Evolutionary conservation across 257 asterid genomes (phyloP).

Genomic region (Solanum piurae): DNA sequence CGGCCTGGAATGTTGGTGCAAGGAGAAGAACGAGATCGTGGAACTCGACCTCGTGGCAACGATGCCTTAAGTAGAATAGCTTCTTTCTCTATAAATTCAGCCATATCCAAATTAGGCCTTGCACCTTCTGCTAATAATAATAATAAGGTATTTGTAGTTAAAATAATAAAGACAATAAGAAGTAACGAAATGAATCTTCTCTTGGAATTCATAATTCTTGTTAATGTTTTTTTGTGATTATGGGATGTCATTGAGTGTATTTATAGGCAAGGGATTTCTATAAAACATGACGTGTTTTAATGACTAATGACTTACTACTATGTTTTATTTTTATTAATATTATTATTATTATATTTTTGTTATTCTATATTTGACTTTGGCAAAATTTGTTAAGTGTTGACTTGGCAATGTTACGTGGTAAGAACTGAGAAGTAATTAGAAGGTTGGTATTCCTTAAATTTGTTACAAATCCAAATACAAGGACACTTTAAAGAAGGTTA

Average conservation of each 20-base stretch:
- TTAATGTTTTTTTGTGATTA: neutral
- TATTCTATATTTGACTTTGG: constrained; percentile 3
- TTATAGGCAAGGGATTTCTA: neutral
- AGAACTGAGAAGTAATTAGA: neutral
- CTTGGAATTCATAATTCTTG: constrained; percentile 13
- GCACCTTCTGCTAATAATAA: constrained; percentile 12
- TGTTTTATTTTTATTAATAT: neutral
- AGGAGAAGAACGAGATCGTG: constrained; percentile 27
- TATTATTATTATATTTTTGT: neutral
- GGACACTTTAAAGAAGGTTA: neutral
- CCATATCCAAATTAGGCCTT: constrained; percentile 17
- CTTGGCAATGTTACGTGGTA: neutral
- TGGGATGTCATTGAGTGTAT: neutral
- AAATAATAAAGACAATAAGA: constrained; percentile 8
- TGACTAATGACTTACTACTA: neutral
- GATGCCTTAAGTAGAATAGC: constrained; percentile 2
- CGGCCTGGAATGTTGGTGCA: constrained; percentile 46
- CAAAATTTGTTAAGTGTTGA: neutral
- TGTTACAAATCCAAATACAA: neutral
- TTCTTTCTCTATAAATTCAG: neutral
- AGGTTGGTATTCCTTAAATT: neutral
- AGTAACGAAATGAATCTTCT: neutral
- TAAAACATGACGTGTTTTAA: neutral
- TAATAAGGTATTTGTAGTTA: neutral
- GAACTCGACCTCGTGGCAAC: constrained; percentile 43